A percentile compares a stretch with the other conserved stretches of the same genome.
Evolutionary conservation across 139 green algal species (phyloP).

Genomic region (Choricystis sp.): DNA sequence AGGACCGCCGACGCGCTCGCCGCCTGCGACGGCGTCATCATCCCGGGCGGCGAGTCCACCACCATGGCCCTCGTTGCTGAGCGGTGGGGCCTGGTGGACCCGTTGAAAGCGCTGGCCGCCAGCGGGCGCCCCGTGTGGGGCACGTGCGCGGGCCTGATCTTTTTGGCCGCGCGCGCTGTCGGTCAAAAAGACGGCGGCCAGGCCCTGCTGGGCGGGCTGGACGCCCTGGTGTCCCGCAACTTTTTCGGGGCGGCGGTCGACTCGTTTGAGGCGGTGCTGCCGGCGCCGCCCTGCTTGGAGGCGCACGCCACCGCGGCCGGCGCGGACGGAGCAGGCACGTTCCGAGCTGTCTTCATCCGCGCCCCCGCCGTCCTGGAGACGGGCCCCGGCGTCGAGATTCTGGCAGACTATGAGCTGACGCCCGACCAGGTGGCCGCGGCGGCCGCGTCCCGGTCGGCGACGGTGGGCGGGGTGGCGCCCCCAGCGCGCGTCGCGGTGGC

Average conservation of each 20-base stretch:
- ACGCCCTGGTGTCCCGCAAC: slow-evolving; percentile 85
- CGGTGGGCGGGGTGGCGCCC: slow-evolving; percentile 2
- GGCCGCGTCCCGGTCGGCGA: slow-evolving; percentile 3
- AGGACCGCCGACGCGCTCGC: slow-evolving; percentile 62
- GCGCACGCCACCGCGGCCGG: neutral
- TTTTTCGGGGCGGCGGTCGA: slow-evolving; percentile 95
- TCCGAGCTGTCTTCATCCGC: slow-evolving; percentile 57
- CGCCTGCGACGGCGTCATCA: slow-evolving; percentile 65
- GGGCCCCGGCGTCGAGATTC: slow-evolving; percentile 61
- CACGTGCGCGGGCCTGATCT: slow-evolving; percentile 96
- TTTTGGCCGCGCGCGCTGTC: slow-evolving; percentile 65
- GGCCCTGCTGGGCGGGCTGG: slow-evolving; percentile 76
- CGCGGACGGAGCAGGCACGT: slow-evolving; percentile 8
- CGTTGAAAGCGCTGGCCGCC: slow-evolving; percentile 46
- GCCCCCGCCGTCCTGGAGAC: slow-evolving; percentile 72
- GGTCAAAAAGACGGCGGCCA: slow-evolving; percentile 85
- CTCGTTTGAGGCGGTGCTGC: slow-evolving; percentile 81
- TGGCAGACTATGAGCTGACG: slow-evolving; percentile 55
- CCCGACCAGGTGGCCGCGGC: slow-evolving; percentile 28
- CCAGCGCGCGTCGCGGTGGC: slow-evolving; percentile 56
- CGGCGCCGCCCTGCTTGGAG: slow-evolving; percentile 6
- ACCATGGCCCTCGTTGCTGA: slow-evolving; percentile 84
- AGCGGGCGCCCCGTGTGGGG: slow-evolving; percentile 70
- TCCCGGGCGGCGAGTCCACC: slow-evolving; percentile 84
- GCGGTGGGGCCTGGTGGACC: slow-evolving; percentile 56